Conservation (phyloP, 2,329 filamentous ascomycete genomes). For the Tetracladium maxilliforme region DNA sequence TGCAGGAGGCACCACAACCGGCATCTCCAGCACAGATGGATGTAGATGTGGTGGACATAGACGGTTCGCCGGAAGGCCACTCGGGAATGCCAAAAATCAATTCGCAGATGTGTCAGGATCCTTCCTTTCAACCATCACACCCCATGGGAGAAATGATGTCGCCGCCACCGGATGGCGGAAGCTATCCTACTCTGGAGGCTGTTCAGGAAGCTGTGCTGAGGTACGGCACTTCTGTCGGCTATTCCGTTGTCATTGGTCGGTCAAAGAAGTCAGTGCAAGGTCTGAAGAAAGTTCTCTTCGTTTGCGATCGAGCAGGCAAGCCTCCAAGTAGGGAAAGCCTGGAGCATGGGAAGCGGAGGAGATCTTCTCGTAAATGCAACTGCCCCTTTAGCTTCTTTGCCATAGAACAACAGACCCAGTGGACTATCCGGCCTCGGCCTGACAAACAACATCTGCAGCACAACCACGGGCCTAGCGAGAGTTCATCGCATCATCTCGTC, state of each 20-base stretch:
- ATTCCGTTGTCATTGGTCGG: constrained; percentile 52
- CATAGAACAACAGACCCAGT: constrained; percentile 51
- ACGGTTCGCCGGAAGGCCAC: constrained; percentile 1
- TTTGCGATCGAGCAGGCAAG: constrained; percentile 52
- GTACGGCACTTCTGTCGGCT: constrained; percentile 54
- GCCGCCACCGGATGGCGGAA: constrained; percentile 49
- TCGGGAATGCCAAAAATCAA: too few species aligned
- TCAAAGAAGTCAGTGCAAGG: constrained; percentile 55
- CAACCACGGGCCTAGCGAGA: constrained; percentile 53
- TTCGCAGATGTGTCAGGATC: constrained; percentile 4
- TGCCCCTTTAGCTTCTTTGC: constrained; percentile 58
- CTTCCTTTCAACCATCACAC: constrained; percentile 31
- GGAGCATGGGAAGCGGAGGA: constrained; percentile 50
- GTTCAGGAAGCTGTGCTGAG: constrained; percentile 47
- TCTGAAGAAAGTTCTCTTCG: constrained; percentile 52
- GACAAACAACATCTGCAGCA: constrained; percentile 41
- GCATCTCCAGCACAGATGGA: constrained; percentile 1
- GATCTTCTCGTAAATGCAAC: constrained; percentile 53
- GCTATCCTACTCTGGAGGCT: constrained; percentile 47
- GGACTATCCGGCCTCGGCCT: constrained; percentile 50
- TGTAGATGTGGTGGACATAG: too few species aligned
- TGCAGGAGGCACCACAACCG: neutral
- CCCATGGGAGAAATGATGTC: constrained; percentile 45
- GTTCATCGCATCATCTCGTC: constrained; percentile 49
- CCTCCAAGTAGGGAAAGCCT: too few species aligned